Base-by-base conservation (phyloP, 1,139 yeast genomes). In the Taphrina sp. region DNA sequence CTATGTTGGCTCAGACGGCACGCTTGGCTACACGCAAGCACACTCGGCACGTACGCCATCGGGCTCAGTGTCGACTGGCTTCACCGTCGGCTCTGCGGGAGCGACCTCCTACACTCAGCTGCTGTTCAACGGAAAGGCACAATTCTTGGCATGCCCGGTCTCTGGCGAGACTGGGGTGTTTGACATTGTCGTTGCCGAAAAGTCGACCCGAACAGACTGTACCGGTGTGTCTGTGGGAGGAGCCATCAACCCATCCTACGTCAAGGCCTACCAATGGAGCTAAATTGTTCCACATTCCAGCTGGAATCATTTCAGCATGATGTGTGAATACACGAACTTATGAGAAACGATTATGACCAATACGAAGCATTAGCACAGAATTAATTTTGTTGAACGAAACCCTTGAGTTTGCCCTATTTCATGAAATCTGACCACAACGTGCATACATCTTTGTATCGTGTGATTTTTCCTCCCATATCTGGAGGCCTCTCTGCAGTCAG, bases 1-100 rank as follows among this genome's bases (percentile, higher is more conserved):
- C 23, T 49, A n/a, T 17, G 54, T 49, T 26, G 24, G 22, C 29
- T 23, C 38, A 23, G 54, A 49, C 24, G 54, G 54, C 14, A 31
- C 46, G 14, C 20, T 49, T n/a, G 43, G 39, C n/a, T 49, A 49
- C 46, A 49, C 54, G 12, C 38, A 20, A 24, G 46, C 54, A 5
- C 54, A 38, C 54, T 39, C 54, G 10, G 35, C 46, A n/a, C 17
- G 20, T 33, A 39, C 41, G 1, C 37, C 36, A 41, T 14, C 22
- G 14, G 54, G 34, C 24, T 29, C 54, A 2, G 37, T 23, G 17
- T 29, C 37, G 22, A 38, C 38, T 14, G 54, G 54, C 19, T 49
- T 49, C 41, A 38, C 54, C 5, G 26, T 43, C 29, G 44, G 22
- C 8, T n/a, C n/a, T n/a, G 16, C 29, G 28, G 22, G 39, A 2